These are phyloP conservation scores for Omphalotus guepiniiformis DNA, from an alignment of 768 basidiomycete genomes.

Conservation along the genomic window DNA sequence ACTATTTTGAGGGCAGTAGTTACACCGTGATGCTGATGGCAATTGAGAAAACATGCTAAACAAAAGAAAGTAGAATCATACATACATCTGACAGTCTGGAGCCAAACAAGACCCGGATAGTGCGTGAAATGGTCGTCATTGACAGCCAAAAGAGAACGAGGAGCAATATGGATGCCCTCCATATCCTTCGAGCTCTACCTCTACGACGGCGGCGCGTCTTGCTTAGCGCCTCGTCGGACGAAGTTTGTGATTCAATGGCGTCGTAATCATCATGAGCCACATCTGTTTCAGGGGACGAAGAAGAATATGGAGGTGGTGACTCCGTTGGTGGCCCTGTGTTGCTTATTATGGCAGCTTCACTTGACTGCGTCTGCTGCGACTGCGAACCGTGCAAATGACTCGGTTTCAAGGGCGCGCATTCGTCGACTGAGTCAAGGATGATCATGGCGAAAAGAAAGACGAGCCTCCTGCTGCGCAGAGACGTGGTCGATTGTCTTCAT, in stretches of 20 bases:
- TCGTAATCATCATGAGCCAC: not conserved
- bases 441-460: not conserved
- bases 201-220: too few species aligned
- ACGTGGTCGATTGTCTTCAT: slow-evolving; percentile 1
- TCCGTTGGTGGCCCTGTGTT: not conserved
- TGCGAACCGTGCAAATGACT: not conserved
- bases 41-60: too few species aligned
- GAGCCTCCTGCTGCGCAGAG: not conserved
- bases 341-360: not conserved
- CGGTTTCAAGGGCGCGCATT: not conserved
- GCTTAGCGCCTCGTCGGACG: too few species aligned
- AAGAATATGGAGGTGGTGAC: not conserved
- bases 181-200: too few species aligned
- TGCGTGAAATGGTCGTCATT: too few species aligned
- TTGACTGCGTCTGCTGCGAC: not conserved
- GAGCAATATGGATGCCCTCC: too few species aligned
- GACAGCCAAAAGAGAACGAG: too few species aligned
- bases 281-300: not conserved
- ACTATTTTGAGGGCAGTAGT: too few species aligned
- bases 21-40: too few species aligned
- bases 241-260: not conserved
- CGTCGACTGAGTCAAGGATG: not conserved
- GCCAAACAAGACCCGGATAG: too few species aligned
- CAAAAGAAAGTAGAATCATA: too few species aligned
- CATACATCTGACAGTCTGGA: too few species aligned